Base-by-base conservation (phyloP, 129 eudicot genomes). In the Flaveria bidentis region DNA sequence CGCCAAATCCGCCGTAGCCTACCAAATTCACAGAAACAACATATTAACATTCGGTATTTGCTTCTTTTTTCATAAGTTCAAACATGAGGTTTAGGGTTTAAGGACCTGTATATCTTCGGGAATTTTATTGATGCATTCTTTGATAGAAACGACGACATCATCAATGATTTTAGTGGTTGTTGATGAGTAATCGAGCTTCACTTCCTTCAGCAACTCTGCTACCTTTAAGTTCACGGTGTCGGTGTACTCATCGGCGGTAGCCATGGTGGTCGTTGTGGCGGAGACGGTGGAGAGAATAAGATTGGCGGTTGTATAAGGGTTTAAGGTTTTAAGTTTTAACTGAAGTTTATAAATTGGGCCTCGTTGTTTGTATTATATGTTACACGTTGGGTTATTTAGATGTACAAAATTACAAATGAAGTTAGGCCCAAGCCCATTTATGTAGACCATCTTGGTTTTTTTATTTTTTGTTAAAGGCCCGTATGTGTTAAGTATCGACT, bases 1-100 rank as follows among this genome's bases (percentile, higher is more conserved):
- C 12, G 97, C 99, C 81, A 84, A 67, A 53, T 87, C 89, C 5
- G 90, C 90, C 0, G 85, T 89, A 73, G 89, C 99, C 99, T 94
- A 76, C 63, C 69, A 77, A 55, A 55, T 56, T 61, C 52, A 49
- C 61, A 72, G 2, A 16, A 49, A 13, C 3, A 9, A 61, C 6
- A 20, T 7, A 20, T 17, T 14, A 41, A 45, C 6, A 41, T 30
- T 17, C 25, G 52, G 7, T 22, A 76, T n/a, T 42, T 57, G 68
- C 30, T 17, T n/a, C 17, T 15, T 14, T 60, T 8, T 1, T 13
- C 71, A 72, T 17, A 71, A 53, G 18, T 7, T 14, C 28, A 2
- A 13, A 3, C 23, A 12, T 9, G 25, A 10, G 80, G 76, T 73
- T 81, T 77, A 80, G 83, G 82, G 76, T 77, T 75, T 85, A 64